Evolutionary conservation across 331 rosid species (phyloP), one percentile per base, ranked within the genome.

Genomic region (Quercus lobata): DNA sequence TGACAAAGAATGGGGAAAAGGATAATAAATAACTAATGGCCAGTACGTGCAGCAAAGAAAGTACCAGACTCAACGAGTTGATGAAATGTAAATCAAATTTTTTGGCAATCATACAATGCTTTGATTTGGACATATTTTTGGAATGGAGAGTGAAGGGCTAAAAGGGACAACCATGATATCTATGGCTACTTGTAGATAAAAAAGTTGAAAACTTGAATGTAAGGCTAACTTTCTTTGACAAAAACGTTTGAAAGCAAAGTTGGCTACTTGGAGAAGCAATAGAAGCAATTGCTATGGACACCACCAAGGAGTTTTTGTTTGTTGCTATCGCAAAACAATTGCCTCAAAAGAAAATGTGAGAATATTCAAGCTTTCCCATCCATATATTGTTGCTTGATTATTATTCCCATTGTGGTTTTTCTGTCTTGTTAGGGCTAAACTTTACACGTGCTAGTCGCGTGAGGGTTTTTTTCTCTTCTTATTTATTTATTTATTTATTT

Each of bases 141-240:
- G 32, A 61, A 5, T n/a, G 30, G 65, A 71, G 62, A 54, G 76
- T 35, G 74, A 37, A 65, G 21, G 22, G 19, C 32, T 32, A 52
- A 7, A 53, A 57, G 73, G 75, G 44, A 73, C 79, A 72, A 35
- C 70, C 55, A 10, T 41, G 70, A 72, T 71, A 55, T 27, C 3
- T 72, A 37, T 27, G 22, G 57, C 73, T 22, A 34, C 54, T 55
- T 54, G 66, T 37, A 37, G 63, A 75, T 83, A 79, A 27, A 57
- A 46, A 72, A n/a, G 52, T 60, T 57, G 63, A 19, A 19, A 44
- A 54, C 32, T 34, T 34, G 54, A 81, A 65, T 57, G 80, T 34
- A 65, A 71, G 86, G 88, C 86, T 75, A 27, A 68, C 60, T 78
- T 69, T 53, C 55, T 54, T 73, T 16, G 46, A 55, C 73, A 19